A percentile compares a stretch with the other conserved stretches of the same genome.
Conservation (phyloP, 2,329 filamentous ascomycete genomes). For the Penicillium sp. region DNA sequence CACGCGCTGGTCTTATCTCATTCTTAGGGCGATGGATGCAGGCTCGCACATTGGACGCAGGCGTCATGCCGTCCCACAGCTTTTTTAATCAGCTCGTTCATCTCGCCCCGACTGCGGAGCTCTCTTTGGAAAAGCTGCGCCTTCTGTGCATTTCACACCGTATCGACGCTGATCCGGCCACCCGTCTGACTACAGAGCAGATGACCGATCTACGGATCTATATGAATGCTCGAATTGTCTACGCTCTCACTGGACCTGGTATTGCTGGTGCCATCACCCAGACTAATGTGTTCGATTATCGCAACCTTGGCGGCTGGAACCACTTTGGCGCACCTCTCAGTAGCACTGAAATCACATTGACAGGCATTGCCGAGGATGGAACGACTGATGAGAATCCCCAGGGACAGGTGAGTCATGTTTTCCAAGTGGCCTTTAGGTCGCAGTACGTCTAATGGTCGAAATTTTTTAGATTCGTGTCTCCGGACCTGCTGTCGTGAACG, state of each 20-base stretch:
- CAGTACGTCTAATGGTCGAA: constrained; percentile 4
- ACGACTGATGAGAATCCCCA: constrained; percentile 38
- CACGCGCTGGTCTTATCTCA: constrained; percentile 57
- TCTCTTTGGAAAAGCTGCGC: constrained; percentile 62
- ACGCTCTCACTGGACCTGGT: constrained; percentile 72
- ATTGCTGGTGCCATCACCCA: constrained; percentile 90
- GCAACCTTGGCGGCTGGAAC: constrained; percentile 44
- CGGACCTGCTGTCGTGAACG: constrained; percentile 67
- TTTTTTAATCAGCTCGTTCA: constrained; percentile 47
- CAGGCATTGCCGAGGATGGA: constrained; percentile 29
- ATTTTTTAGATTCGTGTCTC: constrained; percentile 58
- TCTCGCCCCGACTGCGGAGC: constrained; percentile 35
- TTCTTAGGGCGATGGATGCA: constrained; percentile 66
- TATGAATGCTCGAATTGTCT: constrained; percentile 71
- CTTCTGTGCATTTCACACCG: constrained; percentile 74
- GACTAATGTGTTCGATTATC: constrained; percentile 82
- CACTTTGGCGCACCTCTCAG: constrained; percentile 82
- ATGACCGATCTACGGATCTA: constrained; percentile 78
- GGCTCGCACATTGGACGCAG: constrained; percentile 62
- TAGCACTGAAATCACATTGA: constrained; percentile 69
- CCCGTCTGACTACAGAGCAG: constrained; percentile 60
- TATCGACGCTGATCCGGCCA: constrained; percentile 53
- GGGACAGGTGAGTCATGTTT: constrained; percentile 54
- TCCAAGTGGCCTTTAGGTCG: too few relatives aligned
- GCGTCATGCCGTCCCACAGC: constrained; percentile 65